A percentile compares a stretch with the other conserved stretches of the same genome.
Conservation (phyloP, 2,329 filamentous ascomycete species). For the Elsinoe australis region DNA sequence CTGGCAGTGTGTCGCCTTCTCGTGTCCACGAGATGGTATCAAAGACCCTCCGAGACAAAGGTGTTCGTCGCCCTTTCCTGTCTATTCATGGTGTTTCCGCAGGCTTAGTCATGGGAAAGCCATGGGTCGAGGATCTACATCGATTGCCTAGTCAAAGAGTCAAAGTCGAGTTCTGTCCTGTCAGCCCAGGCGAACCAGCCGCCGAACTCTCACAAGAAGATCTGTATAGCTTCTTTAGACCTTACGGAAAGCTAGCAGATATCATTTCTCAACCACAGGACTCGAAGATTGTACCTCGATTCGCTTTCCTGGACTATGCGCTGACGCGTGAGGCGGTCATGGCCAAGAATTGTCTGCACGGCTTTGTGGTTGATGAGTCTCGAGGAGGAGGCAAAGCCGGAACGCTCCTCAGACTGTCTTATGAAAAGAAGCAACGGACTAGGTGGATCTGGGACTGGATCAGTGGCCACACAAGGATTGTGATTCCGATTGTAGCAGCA, state of each 20-base stretch:
- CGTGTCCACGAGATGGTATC: conserved; percentile 56
- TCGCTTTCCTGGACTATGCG: conserved; percentile 70
- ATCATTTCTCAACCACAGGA: conserved; percentile 76
- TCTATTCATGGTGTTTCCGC: conserved; percentile 50
- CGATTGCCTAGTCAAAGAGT: conserved; percentile 69
- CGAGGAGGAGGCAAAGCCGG: conserved; percentile 67
- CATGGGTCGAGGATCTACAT: conserved; percentile 91
- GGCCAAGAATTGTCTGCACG: conserved; percentile 89
- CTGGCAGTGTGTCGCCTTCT: conserved; percentile 30
- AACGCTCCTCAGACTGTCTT: conserved; percentile 72
- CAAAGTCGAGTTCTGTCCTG: conserved; percentile 76
- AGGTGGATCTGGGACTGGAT: conserved; percentile 85
- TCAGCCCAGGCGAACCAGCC: conserved; percentile 59
- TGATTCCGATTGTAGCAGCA: conserved; percentile 75
- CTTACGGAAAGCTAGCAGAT: conserved; percentile 83
- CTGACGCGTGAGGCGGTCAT: conserved; percentile 69
- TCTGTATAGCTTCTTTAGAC: conserved; percentile 77
- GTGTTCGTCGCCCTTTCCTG: conserved; percentile 70
- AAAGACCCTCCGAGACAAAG: conserved; percentile 57
- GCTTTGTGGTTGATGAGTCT: conserved; percentile 60
- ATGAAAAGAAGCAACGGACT: conserved; percentile 68
- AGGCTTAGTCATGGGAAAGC: conserved; percentile 69
- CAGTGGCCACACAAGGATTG: conserved; percentile 74
- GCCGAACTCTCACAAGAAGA: conserved; percentile 79
- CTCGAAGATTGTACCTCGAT: conserved; percentile 76